Percentiles rank a stretch among this genome's conserved stretches.
phyloP scores from a whole-genome alignment of 1,139 yeast species.

The Magnusiomyces ingens region DNA sequence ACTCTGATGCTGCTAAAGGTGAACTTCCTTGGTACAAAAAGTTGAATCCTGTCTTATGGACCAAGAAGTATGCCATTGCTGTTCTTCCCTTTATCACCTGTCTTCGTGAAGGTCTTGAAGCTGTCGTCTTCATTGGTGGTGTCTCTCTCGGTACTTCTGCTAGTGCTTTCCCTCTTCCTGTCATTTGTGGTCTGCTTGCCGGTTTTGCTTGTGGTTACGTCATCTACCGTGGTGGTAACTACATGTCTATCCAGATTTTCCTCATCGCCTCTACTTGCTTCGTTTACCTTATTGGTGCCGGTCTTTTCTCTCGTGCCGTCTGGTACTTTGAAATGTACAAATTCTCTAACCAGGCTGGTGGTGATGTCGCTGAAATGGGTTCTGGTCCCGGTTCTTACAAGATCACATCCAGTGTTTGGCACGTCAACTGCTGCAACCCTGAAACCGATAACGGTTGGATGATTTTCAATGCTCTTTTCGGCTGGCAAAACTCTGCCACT shows the following conservation, averaged over 20 bases:
- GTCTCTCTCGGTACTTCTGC: slow-evolving; percentile 74
- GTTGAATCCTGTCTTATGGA: slow-evolving; percentile 34
- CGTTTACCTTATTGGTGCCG: slow-evolving; percentile 81
- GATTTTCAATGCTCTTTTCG: slow-evolving; percentile 81
- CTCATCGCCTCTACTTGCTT: slow-evolving; percentile 78
- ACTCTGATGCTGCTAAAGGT: slow-evolving; percentile 34
- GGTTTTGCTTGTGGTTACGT: slow-evolving; percentile 62
- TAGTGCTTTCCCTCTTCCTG: slow-evolving; percentile 76
- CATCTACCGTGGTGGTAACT: slow-evolving; percentile 73
- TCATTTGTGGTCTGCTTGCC: slow-evolving; percentile 58
- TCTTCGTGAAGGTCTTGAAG: slow-evolving; percentile 84
- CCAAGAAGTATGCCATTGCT: slow-evolving; percentile 64
- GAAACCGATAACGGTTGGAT: slow-evolving; percentile 89
- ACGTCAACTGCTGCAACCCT: slow-evolving; percentile 94
- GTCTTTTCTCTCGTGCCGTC: slow-evolving; percentile 80
- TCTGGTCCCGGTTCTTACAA: slow-evolving; percentile 94
- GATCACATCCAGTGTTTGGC: slow-evolving; percentile 77
- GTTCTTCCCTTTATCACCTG: slow-evolving; percentile 72
- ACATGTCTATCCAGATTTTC: slow-evolving; percentile 71
- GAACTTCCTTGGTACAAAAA: slow-evolving; percentile 25
- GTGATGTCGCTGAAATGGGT: slow-evolving; percentile 85
- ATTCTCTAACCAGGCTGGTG: slow-evolving; percentile 65
- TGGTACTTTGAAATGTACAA: slow-evolving; percentile 80
- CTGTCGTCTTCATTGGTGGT: slow-evolving; percentile 83
- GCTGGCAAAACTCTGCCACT: slow-evolving; percentile 95